Base-by-base conservation (phyloP, 192 early-diverging fungal genomes). In the Backusella parvicylindrica region DNA sequence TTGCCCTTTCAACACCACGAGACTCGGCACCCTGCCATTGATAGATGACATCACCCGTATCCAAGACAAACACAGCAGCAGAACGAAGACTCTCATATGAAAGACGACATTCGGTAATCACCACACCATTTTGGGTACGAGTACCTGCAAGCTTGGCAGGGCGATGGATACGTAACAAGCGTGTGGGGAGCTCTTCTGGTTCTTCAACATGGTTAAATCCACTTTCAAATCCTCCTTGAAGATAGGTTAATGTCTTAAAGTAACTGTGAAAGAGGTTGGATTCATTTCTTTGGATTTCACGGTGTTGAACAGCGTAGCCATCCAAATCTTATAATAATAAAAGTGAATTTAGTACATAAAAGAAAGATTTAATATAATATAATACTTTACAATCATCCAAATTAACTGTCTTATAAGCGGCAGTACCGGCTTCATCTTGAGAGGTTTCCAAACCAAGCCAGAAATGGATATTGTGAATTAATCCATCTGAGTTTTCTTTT, bases 381-480 rank as follows among this genome's bases (percentile, higher is more conserved):
- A 18, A 47, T 47, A 47, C 40, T 77, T 78, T 84, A 90, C 90
- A 90, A 68, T 90, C 90, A 82, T 93, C 91, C 12, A 91, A 75
- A 74, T 90, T 89, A 16, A 94, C 91, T 1, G 94, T 93, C 79
- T 95, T 95, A 83, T 94, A 95, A 1, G 94, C 94, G 12, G 92
- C 94, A 9, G 92, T 95, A 30, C 94, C 94, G 53, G 92, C 91
- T 79, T 92, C 91, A 74, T 92, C 91, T 75, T 95, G 93, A 41
- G 80, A 85, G 13, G 92, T 93, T 56, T 93, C 87, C 18, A 86
- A 70, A 18, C 94, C 94, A 53, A 95, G 86, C 93, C 94, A 95
- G 75, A 95, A 95, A 82, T 95, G 94, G 73, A 95, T 85, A 72
- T 95, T 85, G 64, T 95, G 91, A n/a, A 87, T 73, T 11, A 95